Base-by-base conservation (phyloP, 345 rosid genomes). In the Salix exigua region DNA sequence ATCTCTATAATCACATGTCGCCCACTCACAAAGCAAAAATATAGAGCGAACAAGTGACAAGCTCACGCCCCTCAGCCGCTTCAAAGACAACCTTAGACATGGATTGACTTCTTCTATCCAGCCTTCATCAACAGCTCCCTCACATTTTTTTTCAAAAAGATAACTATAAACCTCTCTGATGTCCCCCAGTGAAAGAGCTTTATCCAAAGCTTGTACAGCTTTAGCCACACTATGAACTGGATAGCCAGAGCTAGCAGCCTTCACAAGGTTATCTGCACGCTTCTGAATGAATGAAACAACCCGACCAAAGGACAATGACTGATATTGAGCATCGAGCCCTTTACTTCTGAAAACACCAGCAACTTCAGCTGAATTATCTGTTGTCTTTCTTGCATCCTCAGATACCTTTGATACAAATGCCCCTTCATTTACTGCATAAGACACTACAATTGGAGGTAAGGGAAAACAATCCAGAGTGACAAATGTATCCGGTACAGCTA, bases 1-100 rank as follows among this genome's bases (percentile, higher is more conserved):
- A 77, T 92, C 96, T 78, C 99, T 87, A 78, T 88, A 96, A 75
- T 92, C 93, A 81, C 97, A 94, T 4, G 97, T 92, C 67, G 99
- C 99, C 99, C 99, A 96, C 85, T 96, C 99, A 60, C 97, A 88
- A 79, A 96, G 94, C 75, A 92, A 88, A 83, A 96, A 96, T 19
- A 92, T 88, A 2, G 97, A 91, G 81, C 90, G 86, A 83, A 94
- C 75, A 77, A 91, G 87, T 55, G 98, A 89, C 81, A 85, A 78
- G 83, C 82, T 89, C 73, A 88, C 87, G 68, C 88, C 85, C 70
- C 91, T 90, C 80, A 91, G 82, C 97, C 98, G 90, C 85, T 91
- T 94, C 67, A 96, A 80, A 6, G 97, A 91, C 73, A 96, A 88
- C 80, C 96, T 88, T 73, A 96, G 88, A 83, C 93, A 87, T 28